These are phyloP conservation scores for Phytopythium helicoides DNA, from an alignment of 352 stramenopile species.

Conservation along the genomic window DNA sequence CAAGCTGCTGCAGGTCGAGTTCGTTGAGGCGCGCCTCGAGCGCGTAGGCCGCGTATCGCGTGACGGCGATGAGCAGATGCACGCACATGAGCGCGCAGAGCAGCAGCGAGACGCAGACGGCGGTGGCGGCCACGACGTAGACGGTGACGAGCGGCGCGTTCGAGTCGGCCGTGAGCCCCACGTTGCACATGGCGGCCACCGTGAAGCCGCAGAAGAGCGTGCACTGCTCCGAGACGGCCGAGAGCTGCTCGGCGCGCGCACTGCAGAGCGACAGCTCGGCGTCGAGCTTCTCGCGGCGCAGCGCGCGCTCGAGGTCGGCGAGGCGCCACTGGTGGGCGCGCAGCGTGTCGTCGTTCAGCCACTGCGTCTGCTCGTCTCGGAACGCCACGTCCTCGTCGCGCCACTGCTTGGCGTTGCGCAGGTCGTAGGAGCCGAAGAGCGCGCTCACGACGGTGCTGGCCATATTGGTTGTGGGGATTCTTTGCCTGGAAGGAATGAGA, in stretches of 20 bases:
- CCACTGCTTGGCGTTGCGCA: conserved; percentile 75
- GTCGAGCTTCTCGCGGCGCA: conserved; percentile 61
- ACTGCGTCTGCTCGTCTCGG: conserved; percentile 74
- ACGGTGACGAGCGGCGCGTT: conserved; percentile 31
- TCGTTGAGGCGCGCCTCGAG: conserved; percentile 52
- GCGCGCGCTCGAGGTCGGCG: conserved; percentile 63
- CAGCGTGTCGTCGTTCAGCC: conserved; percentile 73
- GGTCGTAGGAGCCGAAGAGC: conserved; percentile 78
- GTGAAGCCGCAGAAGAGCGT: conserved; percentile 70
- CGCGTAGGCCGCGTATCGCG: conserved; percentile 50
- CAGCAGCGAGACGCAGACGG: conserved; percentile 58
- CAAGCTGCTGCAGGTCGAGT: conserved; percentile 43
- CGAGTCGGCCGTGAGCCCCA: conserved; percentile 38
- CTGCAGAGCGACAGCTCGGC: conserved; percentile 62
- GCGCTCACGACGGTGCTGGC: conserved; percentile 54
- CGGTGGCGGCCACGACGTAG: conserved; percentile 42
- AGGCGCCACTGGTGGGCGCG: conserved; percentile 63
- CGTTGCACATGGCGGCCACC: conserved; percentile 61
- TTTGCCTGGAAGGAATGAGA: too few relatives aligned
- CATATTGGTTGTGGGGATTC: conserved; percentile 31
- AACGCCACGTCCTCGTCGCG: conserved; percentile 64
- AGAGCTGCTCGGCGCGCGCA: conserved; percentile 67
- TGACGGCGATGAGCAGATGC: conserved; percentile 63
- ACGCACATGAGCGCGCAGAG: conserved; percentile 67
- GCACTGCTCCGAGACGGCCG: conserved; percentile 65